phyloP scores from a whole-genome alignment of 1,284 basidiomycete genomes.

The Leccinum huronense region DNA sequence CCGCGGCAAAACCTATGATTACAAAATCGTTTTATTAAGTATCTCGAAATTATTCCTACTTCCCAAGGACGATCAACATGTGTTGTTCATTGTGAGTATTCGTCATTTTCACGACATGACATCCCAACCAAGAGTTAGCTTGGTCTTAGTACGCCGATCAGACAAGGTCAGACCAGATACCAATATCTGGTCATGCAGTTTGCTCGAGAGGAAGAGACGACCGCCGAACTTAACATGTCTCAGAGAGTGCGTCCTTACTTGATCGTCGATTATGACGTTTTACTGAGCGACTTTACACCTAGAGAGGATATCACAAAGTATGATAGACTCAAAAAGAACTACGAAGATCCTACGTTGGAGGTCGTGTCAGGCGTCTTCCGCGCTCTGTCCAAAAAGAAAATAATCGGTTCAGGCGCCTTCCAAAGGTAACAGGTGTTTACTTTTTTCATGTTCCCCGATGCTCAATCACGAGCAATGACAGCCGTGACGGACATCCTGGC shows the following conservation, averaged over 20 bases:
- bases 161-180: conserved; percentile 98
- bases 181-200: conserved; percentile 99
- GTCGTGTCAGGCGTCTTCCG: conserved; percentile 96
- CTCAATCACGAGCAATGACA: conserved; percentile 29
- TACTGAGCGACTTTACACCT: conserved; percentile 12
- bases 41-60: conserved; percentile 92
- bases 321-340: conserved; percentile 86
- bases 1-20: conserved; percentile 98
- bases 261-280: not conserved
- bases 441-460: conserved; percentile 1
- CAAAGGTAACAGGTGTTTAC: conserved; percentile 56
- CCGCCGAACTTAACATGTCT: conserved; percentile 90
- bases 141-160: conserved; percentile 87
- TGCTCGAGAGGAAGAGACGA: conserved; percentile 94
- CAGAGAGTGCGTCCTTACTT: conserved; percentile 58
- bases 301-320: conserved; percentile 74
- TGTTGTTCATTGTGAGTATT: conserved; percentile 83
- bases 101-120: not conserved
- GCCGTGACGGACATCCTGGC: conserved; percentile 73
- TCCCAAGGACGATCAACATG: conserved; percentile 96
- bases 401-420: conserved; percentile 83
- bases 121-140: conserved; percentile 48
- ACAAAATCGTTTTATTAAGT: conserved; percentile 92
- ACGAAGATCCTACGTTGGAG: conserved; percentile 92
- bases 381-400: conserved; percentile 87